Conservation (phyloP, 2,329 filamentous ascomycete genomes). For the Chrysosporium keratinophilum region DNA sequence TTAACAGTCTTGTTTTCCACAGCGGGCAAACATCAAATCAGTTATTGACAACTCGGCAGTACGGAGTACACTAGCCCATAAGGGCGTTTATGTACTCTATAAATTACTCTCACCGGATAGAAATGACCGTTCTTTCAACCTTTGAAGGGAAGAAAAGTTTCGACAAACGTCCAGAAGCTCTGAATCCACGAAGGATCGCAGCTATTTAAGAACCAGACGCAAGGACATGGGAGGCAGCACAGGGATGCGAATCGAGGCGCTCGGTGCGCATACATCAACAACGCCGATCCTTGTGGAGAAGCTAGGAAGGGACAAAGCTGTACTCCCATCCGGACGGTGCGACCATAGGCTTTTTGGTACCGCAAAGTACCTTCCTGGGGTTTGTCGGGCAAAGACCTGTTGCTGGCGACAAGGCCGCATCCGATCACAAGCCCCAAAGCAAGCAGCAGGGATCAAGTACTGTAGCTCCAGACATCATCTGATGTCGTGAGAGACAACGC, state of each 20-base stretch:
- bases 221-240: neutral
- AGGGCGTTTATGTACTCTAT: neutral
- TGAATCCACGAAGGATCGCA: neutral
- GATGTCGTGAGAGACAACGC: neutral
- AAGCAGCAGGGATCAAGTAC: neutral
- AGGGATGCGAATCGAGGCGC: neutral
- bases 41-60: too few relatives aligned
- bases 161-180: neutral
- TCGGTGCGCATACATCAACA: neutral
- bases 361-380: neutral
- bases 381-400: neutral
- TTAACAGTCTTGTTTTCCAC: neutral
- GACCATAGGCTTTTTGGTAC: neutral
- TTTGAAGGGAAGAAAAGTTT: neutral
- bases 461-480: neutral
- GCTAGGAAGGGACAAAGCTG: conserved; percentile 2
- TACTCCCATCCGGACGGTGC: neutral
- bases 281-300: conserved; percentile 5
- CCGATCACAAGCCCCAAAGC: neutral
- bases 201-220: neutral
- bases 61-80: neutral
- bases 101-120: neutral
- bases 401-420: neutral
- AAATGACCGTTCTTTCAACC: neutral
- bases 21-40: too few relatives aligned